A percentile compares a stretch with the other conserved stretches of the same genome.
Evolutionary conservation across 179 eudicot species (phyloP).

Genomic region (Camellia oleifera): DNA sequence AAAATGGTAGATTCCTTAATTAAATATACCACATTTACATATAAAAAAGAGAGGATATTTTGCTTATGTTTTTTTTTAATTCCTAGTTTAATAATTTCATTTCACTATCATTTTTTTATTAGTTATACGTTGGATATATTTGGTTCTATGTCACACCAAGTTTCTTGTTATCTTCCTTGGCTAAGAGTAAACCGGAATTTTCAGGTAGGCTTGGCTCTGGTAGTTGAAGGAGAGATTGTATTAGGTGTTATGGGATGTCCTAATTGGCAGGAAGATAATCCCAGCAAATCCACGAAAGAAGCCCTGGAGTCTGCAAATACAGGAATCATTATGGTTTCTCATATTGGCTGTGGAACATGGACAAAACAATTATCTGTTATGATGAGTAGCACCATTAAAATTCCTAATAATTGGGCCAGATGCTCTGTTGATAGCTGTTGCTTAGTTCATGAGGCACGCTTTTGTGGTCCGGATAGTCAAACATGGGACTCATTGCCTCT

Average conservation of each 20-base stretch:
- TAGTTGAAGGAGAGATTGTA: conserved; percentile 84
- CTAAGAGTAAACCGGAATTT: conserved; percentile 11
- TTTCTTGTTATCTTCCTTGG: background rate
- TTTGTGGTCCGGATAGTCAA: conserved; percentile 81
- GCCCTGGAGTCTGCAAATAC: conserved; percentile 28
- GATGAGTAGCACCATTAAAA: conserved; percentile 20
- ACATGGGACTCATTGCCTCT: conserved; percentile 86
- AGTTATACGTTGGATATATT: background rate
- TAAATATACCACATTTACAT: background rate
- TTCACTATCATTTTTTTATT: too few relatives aligned
- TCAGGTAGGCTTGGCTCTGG: conserved; percentile 91
- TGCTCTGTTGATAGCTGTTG: conserved; percentile 60
- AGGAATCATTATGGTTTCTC: conserved; percentile 82
- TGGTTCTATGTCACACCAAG: background rate
- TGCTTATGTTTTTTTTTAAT: background rate
- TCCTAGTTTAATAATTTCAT: background rate
- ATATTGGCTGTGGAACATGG: conserved; percentile 93
- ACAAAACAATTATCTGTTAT: conserved; percentile 34
- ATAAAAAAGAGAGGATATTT: background rate
- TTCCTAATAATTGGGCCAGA: conserved; percentile 54
- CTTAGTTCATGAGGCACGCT: conserved; percentile 53
- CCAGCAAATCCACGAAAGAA: conserved; percentile 14
- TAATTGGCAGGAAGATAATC: conserved; percentile 55
- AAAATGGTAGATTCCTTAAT: background rate
- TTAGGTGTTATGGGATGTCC: conserved; percentile 95